Conservation (phyloP, 1,284 basidiomycete genomes). For the Malassezia yamatoensis region DNA sequence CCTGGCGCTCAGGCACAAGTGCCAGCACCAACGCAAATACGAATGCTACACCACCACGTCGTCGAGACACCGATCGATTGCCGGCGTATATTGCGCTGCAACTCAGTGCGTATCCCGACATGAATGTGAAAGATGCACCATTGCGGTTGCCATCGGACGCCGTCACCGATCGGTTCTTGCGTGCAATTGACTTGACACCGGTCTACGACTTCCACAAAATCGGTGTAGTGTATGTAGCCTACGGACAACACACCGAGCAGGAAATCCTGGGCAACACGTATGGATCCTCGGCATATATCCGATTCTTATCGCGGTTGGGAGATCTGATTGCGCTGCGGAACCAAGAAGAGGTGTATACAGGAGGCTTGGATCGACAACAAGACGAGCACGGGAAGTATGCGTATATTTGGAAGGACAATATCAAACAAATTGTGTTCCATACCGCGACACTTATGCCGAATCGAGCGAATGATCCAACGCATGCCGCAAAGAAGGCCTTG, state of each 20-base stretch:
- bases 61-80: conserved; percentile 52
- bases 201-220: conserved; percentile 97
- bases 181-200: conserved; percentile 70
- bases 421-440: conserved; percentile 88
- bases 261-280: conserved; percentile 84
- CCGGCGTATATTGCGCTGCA: conserved; percentile 80
- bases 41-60: neutral
- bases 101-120: conserved; percentile 55
- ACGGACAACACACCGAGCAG: conserved; percentile 70
- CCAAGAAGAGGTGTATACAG: conserved; percentile 72
- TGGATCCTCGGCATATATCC: conserved; percentile 86
- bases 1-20: neutral
- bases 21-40: too few relatives aligned
- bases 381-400: conserved; percentile 58
- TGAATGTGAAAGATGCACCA: conserved; percentile 43
- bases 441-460: conserved; percentile 94
- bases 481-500: conserved; percentile 38
- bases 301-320: conserved; percentile 81
- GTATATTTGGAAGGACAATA: conserved; percentile 98
- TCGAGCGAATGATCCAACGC: conserved; percentile 27
- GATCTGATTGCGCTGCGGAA: conserved; percentile 79
- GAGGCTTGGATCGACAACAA: conserved; percentile 74
- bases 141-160: conserved; percentile 52
- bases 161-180: conserved; percentile 58
- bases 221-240: conserved; percentile 88